Evolutionary conservation across 331 rosid genomes (phyloP).

Genomic region (Erythrophleum ivorense): DNA sequence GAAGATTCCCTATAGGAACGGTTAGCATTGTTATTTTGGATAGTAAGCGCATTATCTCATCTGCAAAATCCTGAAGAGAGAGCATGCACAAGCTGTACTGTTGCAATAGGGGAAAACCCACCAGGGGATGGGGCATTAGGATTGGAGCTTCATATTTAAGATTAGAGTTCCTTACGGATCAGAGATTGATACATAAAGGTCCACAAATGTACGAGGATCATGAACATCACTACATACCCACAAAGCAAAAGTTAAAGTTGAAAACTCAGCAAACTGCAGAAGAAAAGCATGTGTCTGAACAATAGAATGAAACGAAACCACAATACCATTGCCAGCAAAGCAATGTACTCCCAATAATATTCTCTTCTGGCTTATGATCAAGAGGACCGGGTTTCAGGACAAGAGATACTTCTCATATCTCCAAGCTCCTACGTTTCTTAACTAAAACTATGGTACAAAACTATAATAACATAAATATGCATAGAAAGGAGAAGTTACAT

Average conservation of each 20-base stretch:
- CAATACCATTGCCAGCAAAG: constrained; percentile 91
- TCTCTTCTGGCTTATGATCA: constrained; percentile 67
- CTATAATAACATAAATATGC: background rate
- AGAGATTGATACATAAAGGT: constrained; percentile 66
- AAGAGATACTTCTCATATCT: constrained; percentile 31
- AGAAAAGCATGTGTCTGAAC: background rate
- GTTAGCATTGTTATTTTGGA: constrained; percentile 58
- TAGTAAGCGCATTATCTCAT: constrained; percentile 43
- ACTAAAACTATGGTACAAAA: background rate
- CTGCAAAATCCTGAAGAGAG: constrained; percentile 64
- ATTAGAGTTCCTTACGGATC: constrained; percentile 68
- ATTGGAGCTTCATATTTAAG: constrained; percentile 28
- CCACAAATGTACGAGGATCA: constrained; percentile 88
- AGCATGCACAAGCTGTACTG: constrained; percentile 23
- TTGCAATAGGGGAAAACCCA: constrained; percentile 33
- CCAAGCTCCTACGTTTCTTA: constrained; percentile 8
- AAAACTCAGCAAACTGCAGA: constrained; percentile 17
- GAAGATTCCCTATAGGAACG: constrained; percentile 60
- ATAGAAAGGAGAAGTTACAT: background rate
- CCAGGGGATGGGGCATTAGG: background rate
- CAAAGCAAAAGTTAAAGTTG: background rate
- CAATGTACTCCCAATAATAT: constrained; percentile 67
- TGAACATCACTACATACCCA: constrained; percentile 64
- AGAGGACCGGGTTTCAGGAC: constrained; percentile 70
- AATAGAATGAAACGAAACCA: constrained; percentile 9